Evolutionary conservation across 768 basidiomycete species (phyloP), one percentile per base, ranked within the genome.

Genomic region (Cystobasidium tubakii): DNA sequence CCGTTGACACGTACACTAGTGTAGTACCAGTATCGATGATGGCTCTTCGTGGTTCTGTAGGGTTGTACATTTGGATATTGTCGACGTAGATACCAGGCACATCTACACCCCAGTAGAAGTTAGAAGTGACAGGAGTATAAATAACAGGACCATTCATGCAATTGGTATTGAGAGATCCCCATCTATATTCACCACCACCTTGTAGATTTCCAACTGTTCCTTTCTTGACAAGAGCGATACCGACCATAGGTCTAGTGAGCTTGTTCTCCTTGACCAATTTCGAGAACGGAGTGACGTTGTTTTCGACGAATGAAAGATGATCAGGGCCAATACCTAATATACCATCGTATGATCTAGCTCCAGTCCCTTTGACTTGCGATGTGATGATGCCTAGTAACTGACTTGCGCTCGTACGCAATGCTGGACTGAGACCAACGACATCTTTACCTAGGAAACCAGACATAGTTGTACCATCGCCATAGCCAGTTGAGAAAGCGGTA

Each of bases 301-400:
- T 46, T 9, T 63, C 62, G 10, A 74, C 65, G 44, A 67, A 57
- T 21, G 29, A 33, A 23, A 74, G 55, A 39, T 10, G 46, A 54
- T 74, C 73, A 15, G 64, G 73, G 19, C 66, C 73, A 46, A 74
- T 69, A 55, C 73, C 73, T 25, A 74, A 27, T 9, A 74, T 54
- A 33, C 73, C 73, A 65, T 73, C 72, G n/a, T 50, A 73, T 6
- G 23, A 10, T 36, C 33, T 42, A 23, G 72, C 50, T n/a, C 33
- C 31, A 36, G 3, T 50, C 15, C 72, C 62, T 60, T 34, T 50
- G 23, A 27, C 19, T 65, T 54, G 27, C 4, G 42, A 31, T 21
- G 72, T 73, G 33, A 63, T 66, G 27, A 73, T 43, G 23, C 46
- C 69, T 10, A 71, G 21, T 12, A 71, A 31, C 34, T 71, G 69